phyloP scores from a whole-genome alignment of 352 stramenopile species.

The Phytopythium delawarense region DNA sequence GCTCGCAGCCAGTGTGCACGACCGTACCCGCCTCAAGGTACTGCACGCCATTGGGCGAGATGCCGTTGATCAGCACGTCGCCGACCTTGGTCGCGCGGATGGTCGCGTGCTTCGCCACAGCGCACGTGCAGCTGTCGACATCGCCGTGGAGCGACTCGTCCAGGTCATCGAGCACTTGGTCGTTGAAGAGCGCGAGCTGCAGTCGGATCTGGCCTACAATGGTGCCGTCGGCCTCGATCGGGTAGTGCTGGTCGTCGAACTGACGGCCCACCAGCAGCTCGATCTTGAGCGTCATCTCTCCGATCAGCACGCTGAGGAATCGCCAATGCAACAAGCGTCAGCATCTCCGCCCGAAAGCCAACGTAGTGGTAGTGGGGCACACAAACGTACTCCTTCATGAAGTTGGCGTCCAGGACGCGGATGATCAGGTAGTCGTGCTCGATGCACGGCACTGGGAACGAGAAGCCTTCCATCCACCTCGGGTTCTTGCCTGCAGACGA shows the following conservation, averaged over 20 bases:
- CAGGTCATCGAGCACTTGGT: constrained; percentile 62
- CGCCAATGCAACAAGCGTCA: neutral
- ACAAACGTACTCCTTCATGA: constrained; percentile 56
- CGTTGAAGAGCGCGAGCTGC: constrained; percentile 74
- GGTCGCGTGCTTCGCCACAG: constrained; percentile 28
- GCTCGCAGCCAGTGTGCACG: constrained; percentile 53
- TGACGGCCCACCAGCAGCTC: constrained; percentile 59
- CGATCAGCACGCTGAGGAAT: constrained; percentile 50
- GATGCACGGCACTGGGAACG: constrained; percentile 60
- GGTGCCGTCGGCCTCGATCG: constrained; percentile 67
- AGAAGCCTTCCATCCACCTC: constrained; percentile 67
- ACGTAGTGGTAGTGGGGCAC: neutral
- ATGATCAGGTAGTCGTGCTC: constrained; percentile 77
- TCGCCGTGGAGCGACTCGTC: constrained; percentile 53
- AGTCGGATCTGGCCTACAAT: constrained; percentile 72
- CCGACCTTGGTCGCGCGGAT: constrained; percentile 68
- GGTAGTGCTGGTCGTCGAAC: constrained; percentile 73
- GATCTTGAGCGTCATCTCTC: constrained; percentile 60
- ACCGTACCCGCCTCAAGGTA: constrained; percentile 65
- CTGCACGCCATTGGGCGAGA: constrained; percentile 61
- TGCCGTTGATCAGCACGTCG: constrained; percentile 69
- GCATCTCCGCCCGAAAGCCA: neutral
- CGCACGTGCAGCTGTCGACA: constrained; percentile 65
- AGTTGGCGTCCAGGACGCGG: constrained; percentile 81
- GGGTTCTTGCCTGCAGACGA: constrained; percentile 53